Evolutionary conservation across 495 filamentous ascomycete genomes (phyloP).

Genomic region (Tricharina praecox): DNA sequence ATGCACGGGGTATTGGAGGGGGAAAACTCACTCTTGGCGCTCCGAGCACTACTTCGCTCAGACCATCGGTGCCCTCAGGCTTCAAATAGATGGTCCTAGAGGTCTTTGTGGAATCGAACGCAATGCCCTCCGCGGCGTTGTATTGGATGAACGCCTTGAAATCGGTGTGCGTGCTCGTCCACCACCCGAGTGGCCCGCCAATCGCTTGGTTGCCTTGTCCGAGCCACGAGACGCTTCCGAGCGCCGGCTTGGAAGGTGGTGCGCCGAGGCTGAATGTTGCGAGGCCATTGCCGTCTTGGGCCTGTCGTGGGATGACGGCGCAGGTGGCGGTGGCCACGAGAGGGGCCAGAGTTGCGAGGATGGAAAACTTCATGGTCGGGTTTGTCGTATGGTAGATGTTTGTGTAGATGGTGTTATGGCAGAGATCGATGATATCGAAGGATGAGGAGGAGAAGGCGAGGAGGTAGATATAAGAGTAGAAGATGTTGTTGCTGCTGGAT

Average conservation of each 20-base stretch:
- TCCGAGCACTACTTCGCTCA: neutral
- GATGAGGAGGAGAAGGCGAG: too few species aligned
- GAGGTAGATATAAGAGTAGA: too few species aligned
- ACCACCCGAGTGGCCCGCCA: constrained; percentile 14
- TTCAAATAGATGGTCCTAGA: neutral
- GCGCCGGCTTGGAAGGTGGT: neutral
- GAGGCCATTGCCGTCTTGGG: neutral
- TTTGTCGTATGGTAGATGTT: neutral
- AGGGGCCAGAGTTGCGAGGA: neutral
- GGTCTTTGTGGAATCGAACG: constrained; percentile 12
- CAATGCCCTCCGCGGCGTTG: constrained; percentile 10
- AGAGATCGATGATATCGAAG: too few species aligned
- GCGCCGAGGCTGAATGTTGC: neutral
- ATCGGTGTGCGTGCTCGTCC: neutral
- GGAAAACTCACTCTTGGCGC: neutral
- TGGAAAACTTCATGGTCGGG: neutral
- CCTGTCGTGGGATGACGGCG: neutral
- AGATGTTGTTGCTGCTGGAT: too few species aligned
- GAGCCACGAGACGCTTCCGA: neutral
- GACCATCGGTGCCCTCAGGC: neutral
- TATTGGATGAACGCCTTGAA: constrained; percentile 12
- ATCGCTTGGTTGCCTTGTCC: neutral
- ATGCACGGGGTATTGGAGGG: neutral
- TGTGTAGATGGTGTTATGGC: neutral
- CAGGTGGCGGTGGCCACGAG: neutral